Base-by-base conservation (phyloP, 768 basidiomycete species). In the Tephrocybe sp. region DNA sequence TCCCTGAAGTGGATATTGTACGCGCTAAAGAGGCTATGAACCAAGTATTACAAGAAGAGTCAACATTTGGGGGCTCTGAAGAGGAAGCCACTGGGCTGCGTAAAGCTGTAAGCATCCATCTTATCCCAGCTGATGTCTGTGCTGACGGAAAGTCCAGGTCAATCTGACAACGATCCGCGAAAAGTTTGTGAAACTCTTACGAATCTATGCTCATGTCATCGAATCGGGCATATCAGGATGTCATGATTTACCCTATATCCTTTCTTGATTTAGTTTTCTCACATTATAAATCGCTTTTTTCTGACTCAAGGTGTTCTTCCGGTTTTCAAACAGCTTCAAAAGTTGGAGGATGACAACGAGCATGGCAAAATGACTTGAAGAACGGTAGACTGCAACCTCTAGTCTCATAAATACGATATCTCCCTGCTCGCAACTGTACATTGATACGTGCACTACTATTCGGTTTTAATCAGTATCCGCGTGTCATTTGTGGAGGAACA, bases 231-330 rank as follows among this genome's bases (percentile, higher is more conserved):
- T 21, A n/a, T n/a, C n/a, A n/a, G n/a, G n/a, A n/a, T n/a, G n/a
- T n/a, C n/a, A n/a, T n/a, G n/a, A n/a, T n/a, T n/a, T n/a, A n/a
- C n/a, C n/a, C n/a, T n/a, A n/a, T n/a, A n/a, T n/a, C n/a, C n/a
- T n/a, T n/a, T n/a, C n/a, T n/a, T n/a, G n/a, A n/a, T n/a, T n/a
- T n/a, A n/a, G 20, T 32, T 23, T 3, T 18, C 25, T 11, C 18
- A 24, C 17, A 15, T 25, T 41, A 37, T 53, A 12, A 48, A 37
- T 32, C 10, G 9, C 6, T 4, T 30, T 20, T 12, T 68, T 68
- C 62, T 69, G n/a, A n/a, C n/a, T n/a, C 67, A 67, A 15, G 64
- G 62, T 4, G 62, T 66, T 1, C 30, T 63, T 11, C 34, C 50
- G 2, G 54, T 55, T 11, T 26, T 71, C 4, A 48, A 59, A 28